These are phyloP conservation scores for Ogataea philodendri DNA, from an alignment of 805 yeast genomes.

Conservation along the genomic window DNA sequence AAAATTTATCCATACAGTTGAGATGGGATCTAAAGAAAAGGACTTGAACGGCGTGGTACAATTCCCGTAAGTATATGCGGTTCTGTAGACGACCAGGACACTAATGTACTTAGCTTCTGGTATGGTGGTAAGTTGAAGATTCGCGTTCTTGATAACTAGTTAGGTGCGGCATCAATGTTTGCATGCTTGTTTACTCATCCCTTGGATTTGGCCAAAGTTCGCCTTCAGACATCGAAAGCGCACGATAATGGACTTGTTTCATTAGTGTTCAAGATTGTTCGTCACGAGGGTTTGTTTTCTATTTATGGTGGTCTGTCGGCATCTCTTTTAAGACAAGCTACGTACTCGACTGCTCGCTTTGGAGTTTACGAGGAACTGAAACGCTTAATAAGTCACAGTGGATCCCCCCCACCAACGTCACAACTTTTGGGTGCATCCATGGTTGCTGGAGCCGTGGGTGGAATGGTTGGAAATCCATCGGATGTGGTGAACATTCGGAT, in stretches of 20 bases:
- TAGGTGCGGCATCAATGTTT: slow-evolving; percentile 63
- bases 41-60: neutral
- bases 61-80: slow-evolving; percentile 5
- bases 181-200: slow-evolving; percentile 78
- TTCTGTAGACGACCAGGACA: neutral
- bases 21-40: too few relatives aligned
- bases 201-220: slow-evolving; percentile 80
- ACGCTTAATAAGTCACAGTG: slow-evolving; percentile 44
- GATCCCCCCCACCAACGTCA: slow-evolving; percentile 51
- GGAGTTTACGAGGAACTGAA: slow-evolving; percentile 82
- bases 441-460: slow-evolving; percentile 84
- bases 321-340: slow-evolving; percentile 78
- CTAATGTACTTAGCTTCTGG: slow-evolving; percentile 21
- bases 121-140: slow-evolving; percentile 26
- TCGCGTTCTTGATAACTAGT: neutral
- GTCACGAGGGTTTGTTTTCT: slow-evolving; percentile 63
- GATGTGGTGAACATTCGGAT: slow-evolving; percentile 85
- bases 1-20: too few relatives aligned
- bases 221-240: slow-evolving; percentile 72
- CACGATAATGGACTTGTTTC: slow-evolving; percentile 63
- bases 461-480: slow-evolving; percentile 83
- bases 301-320: slow-evolving; percentile 84
- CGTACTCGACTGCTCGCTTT: slow-evolving; percentile 82
- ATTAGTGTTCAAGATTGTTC: slow-evolving; percentile 59
- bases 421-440: slow-evolving; percentile 73